phyloP scores from a whole-genome alignment of 352 stramenopile genomes.

The Blastocystis sp. region DNA sequence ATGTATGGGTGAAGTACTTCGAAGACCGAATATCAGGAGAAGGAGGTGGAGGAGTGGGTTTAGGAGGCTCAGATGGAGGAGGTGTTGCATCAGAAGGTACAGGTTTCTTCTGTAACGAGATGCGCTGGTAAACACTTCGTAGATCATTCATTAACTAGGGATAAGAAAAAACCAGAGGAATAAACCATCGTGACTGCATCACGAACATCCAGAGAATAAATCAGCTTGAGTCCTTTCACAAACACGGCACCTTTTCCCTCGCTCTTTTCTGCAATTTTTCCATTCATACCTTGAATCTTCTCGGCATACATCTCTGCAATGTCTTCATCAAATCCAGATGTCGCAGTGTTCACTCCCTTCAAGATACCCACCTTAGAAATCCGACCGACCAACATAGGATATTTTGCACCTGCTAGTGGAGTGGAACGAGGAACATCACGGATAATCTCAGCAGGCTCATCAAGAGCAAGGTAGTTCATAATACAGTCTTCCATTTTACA shows the following conservation, averaged over 20 bases:
- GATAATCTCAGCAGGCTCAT: neutral
- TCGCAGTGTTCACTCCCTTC: slow-evolving; percentile 22
- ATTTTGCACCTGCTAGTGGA: neutral
- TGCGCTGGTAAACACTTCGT: neutral
- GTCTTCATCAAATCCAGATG: slow-evolving; percentile 43
- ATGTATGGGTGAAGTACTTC: neutral
- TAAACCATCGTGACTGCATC: slow-evolving; percentile 17
- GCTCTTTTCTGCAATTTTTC: slow-evolving; percentile 24
- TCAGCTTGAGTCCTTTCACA: slow-evolving; percentile 31
- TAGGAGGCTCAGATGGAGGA: neutral
- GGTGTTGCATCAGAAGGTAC: neutral
- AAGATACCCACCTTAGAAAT: slow-evolving; percentile 9
- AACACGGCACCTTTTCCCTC: slow-evolving; percentile 41
- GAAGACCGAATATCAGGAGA: neutral
- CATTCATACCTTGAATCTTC: slow-evolving; percentile 23
- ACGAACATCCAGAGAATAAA: slow-evolving; percentile 39
- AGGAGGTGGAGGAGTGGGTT: neutral
- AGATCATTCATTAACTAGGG: neutral
- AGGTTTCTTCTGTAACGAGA: neutral
- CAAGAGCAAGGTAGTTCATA: neutral
- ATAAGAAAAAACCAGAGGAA: neutral
- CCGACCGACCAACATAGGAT: neutral
- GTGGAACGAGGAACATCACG: neutral
- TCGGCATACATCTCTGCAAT: slow-evolving; percentile 52
- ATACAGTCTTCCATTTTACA: neutral